Percentiles rank a stretch among this genome's conserved stretches.
Evolutionary conservation across 768 basidiomycete species (phyloP).

Genomic region (Mycena belliarum): DNA sequence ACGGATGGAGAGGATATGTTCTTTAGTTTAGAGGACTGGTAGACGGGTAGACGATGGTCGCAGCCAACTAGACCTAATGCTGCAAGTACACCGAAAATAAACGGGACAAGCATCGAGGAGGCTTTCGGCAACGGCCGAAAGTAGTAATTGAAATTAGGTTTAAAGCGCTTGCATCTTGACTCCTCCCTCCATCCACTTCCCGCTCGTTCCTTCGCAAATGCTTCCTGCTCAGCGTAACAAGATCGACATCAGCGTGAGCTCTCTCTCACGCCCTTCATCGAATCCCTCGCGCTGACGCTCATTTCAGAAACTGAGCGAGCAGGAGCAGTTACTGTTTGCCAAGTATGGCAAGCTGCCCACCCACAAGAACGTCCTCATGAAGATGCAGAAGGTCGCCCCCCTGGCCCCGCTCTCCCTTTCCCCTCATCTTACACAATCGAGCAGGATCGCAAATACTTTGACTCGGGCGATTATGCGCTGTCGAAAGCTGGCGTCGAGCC

Average conservation of each 20-base stretch:
- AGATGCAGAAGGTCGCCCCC: conserved; percentile 86
- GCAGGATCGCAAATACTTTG: conserved; percentile 98
- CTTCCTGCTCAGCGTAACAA: conserved; percentile 84
- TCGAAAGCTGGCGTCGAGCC: conserved; percentile 93
- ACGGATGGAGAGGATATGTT: conserved; percentile 6
- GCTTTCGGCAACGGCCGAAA: not conserved
- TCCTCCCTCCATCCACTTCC: conserved; percentile 12
- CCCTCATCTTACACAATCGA: conserved; percentile 19
- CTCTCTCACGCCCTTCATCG: not conserved
- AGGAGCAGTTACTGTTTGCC: conserved; percentile 93
- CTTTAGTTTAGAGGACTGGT: conserved; percentile 14
- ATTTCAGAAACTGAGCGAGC: conserved; percentile 72
- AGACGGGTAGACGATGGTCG: not conserved
- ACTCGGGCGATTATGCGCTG: conserved; percentile 97
- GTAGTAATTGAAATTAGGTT: conserved; percentile 9
- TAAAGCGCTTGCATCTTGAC: conserved; percentile 5
- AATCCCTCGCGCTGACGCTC: conserved; percentile 10
- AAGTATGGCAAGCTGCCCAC: conserved; percentile 94
- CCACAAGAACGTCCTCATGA: conserved; percentile 89
- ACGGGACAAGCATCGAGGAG: not conserved
- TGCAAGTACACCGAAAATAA: not conserved
- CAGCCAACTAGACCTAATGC: not conserved
- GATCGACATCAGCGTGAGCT: conserved; percentile 87
- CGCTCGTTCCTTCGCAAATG: conserved; percentile 47
- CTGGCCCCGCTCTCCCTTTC: conserved; percentile 1